Evolutionary conservation across 805 yeast genomes (phyloP), one percentile per base, ranked within the genome.

Genomic region (Wickerhamomyces subpelliculosus): DNA sequence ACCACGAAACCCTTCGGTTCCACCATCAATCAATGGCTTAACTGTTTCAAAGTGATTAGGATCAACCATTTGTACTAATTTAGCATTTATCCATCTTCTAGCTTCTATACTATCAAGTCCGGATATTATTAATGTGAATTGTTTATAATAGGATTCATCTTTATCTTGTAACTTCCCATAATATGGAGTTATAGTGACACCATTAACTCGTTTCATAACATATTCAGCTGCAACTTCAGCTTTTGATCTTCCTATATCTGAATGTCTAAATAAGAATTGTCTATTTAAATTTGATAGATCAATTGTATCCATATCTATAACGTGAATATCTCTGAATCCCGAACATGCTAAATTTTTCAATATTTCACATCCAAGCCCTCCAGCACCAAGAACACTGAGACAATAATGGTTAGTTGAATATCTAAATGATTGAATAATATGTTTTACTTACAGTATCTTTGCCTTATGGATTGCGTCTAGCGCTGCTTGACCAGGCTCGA

Each of bases 1-100:
- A 3, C 98, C 98, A 46, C 84, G 73, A 53, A 90, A 82, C 0
- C 97, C 97, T 55, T 90, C 97, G 0, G 96, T 84, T 3, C 97
- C 98, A 4, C 97, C 97, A 56, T 90, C 98, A 13, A 93, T 77
- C 54, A 90, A 58, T 0, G 88, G 87, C 32, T 78, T 75, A 16
- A 75, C 57, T 2, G 67, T 58, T 12, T 64, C 68, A 12, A 71
- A 71, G 35, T 66, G 64, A 2, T 74, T 69, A 0, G 57, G 63
- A 34, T 72, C 78, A 4, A 84, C 87, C 45, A 89, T 51, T 9
- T 75, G 67, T 2, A 84, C 76, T 21, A 90, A 59, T 12, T 75
- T 71, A 12, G 73, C 66, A 58, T 90, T 90, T 45, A 90, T 82
- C 90, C 95, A 89, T 35, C 97, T 63, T 27, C 98, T 67, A 0